Percentiles rank a stretch among this genome's conserved stretches.
phyloP scores from a whole-genome alignment of 805 yeast species.

The Saccharomycopsis fermentans region DNA sequence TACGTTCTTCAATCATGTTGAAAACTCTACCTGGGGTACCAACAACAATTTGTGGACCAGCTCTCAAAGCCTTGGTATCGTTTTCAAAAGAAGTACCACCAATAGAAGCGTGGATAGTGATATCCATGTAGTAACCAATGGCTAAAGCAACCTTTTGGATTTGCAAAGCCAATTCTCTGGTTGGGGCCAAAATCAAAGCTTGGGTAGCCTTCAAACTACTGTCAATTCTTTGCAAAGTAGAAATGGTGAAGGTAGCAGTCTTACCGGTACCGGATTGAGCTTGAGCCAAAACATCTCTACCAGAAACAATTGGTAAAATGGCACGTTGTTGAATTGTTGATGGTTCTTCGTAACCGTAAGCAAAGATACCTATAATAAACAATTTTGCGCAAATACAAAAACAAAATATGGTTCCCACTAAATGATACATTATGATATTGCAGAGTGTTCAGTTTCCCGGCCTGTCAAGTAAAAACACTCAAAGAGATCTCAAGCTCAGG shows the following conservation, averaged over 20 bases:
- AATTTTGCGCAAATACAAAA: not conserved
- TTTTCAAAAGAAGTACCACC: slow-evolving; percentile 92
- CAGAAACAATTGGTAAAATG: slow-evolving; percentile 65
- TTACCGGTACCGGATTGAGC: slow-evolving; percentile 89
- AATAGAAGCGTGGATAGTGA: slow-evolving; percentile 90
- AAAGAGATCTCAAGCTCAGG: no score
- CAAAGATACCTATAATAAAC: slow-evolving; percentile 44
- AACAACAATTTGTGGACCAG: slow-evolving; percentile 76
- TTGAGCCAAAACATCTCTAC: slow-evolving; percentile 57
- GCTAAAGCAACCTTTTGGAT: slow-evolving; percentile 88
- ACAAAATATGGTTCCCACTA: not conserved
- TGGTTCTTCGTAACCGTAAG: slow-evolving; percentile 74
- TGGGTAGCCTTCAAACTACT: slow-evolving; percentile 64
- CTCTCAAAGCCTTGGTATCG: slow-evolving; percentile 73
- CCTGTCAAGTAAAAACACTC: no score
- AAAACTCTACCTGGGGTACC: slow-evolving; percentile 98
- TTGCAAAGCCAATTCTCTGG: slow-evolving; percentile 95
- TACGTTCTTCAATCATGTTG: slow-evolving; percentile 90
- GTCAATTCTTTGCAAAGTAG: slow-evolving; percentile 67
- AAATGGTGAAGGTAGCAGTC: slow-evolving; percentile 81
- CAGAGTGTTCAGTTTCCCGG: no score
- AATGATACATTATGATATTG: not conserved
- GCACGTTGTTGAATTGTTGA: slow-evolving; percentile 79
- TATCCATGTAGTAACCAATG: slow-evolving; percentile 82
- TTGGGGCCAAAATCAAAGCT: slow-evolving; percentile 92